These are phyloP conservation scores for Lactarius deliciosus DNA, from an alignment of 768 basidiomycete genomes.

Conservation along the genomic window DNA sequence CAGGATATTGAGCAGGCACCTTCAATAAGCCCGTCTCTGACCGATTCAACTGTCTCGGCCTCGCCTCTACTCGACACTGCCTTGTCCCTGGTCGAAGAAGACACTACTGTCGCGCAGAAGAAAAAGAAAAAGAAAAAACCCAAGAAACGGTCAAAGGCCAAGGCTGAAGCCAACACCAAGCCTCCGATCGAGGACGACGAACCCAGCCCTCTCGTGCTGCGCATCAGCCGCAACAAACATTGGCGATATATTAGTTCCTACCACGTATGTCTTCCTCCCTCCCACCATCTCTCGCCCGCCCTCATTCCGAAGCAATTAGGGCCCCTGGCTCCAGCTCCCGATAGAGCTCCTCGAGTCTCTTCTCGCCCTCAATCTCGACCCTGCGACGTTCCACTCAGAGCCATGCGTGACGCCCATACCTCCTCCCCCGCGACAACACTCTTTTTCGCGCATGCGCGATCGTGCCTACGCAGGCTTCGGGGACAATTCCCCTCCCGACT, in stretches of 20 bases:
- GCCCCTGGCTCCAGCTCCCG: slow-evolving; percentile 89
- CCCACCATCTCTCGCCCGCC: neutral
- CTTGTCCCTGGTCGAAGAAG: slow-evolving; percentile 32
- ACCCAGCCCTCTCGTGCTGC: slow-evolving; percentile 62
- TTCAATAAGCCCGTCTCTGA: slow-evolving; percentile 8
- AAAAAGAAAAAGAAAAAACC: slow-evolving; percentile 70
- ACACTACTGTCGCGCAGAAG: slow-evolving; percentile 41
- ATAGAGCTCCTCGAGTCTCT: slow-evolving; percentile 83
- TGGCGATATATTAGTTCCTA: slow-evolving; percentile 93
- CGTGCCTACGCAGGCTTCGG: slow-evolving; percentile 46
- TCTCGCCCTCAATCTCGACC: slow-evolving; percentile 74
- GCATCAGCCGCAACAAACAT: slow-evolving; percentile 91
- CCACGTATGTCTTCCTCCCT: slow-evolving; percentile 56
- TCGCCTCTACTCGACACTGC: slow-evolving; percentile 31
- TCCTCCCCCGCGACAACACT: slow-evolving; percentile 34
- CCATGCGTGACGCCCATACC: slow-evolving; percentile 46
- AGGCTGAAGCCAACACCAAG: slow-evolving; percentile 50
- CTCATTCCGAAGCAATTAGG: slow-evolving; percentile 44
- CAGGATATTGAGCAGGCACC: neutral
- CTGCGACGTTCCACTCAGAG: slow-evolving; percentile 53
- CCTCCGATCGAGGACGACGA: slow-evolving; percentile 42
- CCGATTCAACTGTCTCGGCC: slow-evolving; percentile 18
- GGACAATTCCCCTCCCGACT: slow-evolving; percentile 41
- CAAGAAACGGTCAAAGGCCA: slow-evolving; percentile 66
- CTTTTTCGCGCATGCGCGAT: slow-evolving; percentile 39